A percentile compares a stretch with the other conserved stretches of the same genome.
Conservation (phyloP, 2,329 filamentous ascomycete species). For the Aspergillus neoniger region DNA sequence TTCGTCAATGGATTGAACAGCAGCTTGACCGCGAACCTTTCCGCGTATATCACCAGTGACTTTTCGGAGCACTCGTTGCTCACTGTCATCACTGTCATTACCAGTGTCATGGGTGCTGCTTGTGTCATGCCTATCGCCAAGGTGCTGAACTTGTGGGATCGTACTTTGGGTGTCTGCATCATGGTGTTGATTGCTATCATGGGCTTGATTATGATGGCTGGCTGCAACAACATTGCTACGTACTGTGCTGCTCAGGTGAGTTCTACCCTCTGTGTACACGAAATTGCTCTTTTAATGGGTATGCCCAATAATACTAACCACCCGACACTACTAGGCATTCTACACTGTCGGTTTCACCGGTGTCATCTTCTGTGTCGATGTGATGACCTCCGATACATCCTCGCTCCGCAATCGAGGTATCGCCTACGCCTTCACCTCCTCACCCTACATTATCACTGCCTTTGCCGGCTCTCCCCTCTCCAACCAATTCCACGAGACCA, state of each 20-base stretch:
- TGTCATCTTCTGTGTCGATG: constrained; percentile 55
- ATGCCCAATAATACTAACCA: neutral
- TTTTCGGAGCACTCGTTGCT: constrained; percentile 57
- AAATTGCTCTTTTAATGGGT: too few relatives aligned
- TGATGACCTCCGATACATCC: constrained; percentile 64
- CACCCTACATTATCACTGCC: constrained; percentile 63
- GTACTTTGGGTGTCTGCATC: constrained; percentile 57
- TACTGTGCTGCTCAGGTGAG: constrained; percentile 60
- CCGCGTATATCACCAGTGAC: constrained; percentile 55
- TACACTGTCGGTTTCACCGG: constrained; percentile 59
- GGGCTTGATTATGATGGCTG: constrained; percentile 64
- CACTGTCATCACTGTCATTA: constrained; percentile 56
- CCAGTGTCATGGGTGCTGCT: constrained; percentile 58
- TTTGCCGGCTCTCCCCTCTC: constrained; percentile 58
- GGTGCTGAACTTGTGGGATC: constrained; percentile 63
- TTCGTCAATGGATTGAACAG: constrained; percentile 46
- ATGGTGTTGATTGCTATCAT: constrained; percentile 51
- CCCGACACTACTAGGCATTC: constrained; percentile 47
- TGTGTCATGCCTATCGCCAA: constrained; percentile 64
- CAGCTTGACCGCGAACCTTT: constrained; percentile 43
- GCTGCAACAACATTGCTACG: constrained; percentile 60
- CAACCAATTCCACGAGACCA: constrained; percentile 51
- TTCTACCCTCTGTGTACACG: neutral
- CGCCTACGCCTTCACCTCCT: constrained; percentile 58
- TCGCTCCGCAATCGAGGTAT: constrained; percentile 60